A percentile compares a stretch with the other conserved stretches of the same genome.
These are phyloP conservation scores for Termitomyces sp. DNA, from an alignment of 768 basidiomycete genomes.

Conservation along the genomic window DNA sequence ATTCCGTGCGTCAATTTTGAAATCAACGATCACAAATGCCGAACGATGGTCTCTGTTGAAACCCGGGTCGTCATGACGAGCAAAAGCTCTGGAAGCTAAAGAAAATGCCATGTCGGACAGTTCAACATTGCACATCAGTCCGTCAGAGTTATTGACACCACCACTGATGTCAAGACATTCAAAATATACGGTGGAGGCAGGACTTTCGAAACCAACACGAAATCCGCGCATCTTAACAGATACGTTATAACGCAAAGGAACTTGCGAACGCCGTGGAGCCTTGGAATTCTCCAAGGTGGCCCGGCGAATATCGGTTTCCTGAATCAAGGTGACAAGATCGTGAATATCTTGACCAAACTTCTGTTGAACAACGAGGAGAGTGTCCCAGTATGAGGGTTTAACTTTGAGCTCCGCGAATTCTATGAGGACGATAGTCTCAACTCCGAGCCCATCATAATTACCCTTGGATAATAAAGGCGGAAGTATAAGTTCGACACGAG, in stretches of 20 bases:
- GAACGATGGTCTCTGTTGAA: slow-evolving; percentile 62
- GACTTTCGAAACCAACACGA: slow-evolving; percentile 71
- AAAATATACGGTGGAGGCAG: slow-evolving; percentile 65
- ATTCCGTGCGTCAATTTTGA: slow-evolving; percentile 39
- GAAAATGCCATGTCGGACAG: slow-evolving; percentile 81
- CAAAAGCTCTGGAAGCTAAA: slow-evolving; percentile 55
- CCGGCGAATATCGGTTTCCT: slow-evolving; percentile 44
- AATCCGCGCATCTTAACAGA: slow-evolving; percentile 75
- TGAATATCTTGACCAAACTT: slow-evolving; percentile 89
- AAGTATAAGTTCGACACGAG: slow-evolving; percentile 57
- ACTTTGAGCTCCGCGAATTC: slow-evolving; percentile 70
- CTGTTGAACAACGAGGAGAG: slow-evolving; percentile 75
- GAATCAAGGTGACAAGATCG: slow-evolving; percentile 65
- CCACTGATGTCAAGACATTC: slow-evolving; percentile 76
- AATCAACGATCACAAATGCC: slow-evolving; percentile 82
- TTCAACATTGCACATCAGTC: slow-evolving; percentile 60
- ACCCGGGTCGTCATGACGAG: slow-evolving; percentile 26
- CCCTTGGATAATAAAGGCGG: slow-evolving; percentile 66
- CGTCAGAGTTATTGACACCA: slow-evolving; percentile 41
- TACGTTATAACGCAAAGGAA: slow-evolving; percentile 36
- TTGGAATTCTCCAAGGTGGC: slow-evolving; percentile 17
- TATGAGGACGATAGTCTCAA: slow-evolving; percentile 56
- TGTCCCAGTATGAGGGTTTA: slow-evolving; percentile 82
- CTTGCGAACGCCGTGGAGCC: slow-evolving; percentile 3
- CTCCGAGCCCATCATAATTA: slow-evolving; percentile 37